Evolutionary conservation across 192 early-diverging fungal species (phyloP).

Genomic region (Powellomyces hirtus): DNA sequence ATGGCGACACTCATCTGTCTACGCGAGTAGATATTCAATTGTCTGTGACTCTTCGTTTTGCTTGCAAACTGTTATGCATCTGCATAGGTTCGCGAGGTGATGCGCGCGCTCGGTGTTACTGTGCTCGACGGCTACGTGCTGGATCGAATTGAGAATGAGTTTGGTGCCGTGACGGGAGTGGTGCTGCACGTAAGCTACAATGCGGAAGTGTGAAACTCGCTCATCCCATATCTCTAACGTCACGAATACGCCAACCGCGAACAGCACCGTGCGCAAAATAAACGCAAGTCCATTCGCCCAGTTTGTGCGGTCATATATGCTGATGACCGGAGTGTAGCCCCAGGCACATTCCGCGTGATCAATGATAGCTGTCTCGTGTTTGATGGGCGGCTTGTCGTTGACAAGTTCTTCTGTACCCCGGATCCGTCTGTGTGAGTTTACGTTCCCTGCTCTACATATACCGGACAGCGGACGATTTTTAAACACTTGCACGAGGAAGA

Average conservation of each 20-base stretch:
- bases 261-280: not conserved
- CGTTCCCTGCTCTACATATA: no score
- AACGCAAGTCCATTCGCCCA: not conserved
- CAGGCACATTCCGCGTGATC: constrained; percentile 42
- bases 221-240: not conserved
- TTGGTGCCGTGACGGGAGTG: not conserved
- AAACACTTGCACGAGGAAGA: no score
- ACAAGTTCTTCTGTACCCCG: constrained; percentile 52
- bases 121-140: not conserved
- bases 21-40: not conserved
- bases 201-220: no score
- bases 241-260: not conserved
- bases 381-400: constrained; percentile 52
- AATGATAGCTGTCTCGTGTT: constrained; percentile 56
- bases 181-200: not conserved
- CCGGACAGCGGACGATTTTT: no score
- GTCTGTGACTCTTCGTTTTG: no score
- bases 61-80: no score
- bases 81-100: not conserved
- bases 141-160: not conserved
- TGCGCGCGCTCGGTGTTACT: not conserved
- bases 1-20: no score
- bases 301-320: constrained; percentile 39
- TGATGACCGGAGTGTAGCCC: constrained; percentile 43
- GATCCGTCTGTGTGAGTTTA: constrained; percentile 46